phyloP scores from a whole-genome alignment of 2,329 filamentous ascomycete species.

The Penicillium hordei region DNA sequence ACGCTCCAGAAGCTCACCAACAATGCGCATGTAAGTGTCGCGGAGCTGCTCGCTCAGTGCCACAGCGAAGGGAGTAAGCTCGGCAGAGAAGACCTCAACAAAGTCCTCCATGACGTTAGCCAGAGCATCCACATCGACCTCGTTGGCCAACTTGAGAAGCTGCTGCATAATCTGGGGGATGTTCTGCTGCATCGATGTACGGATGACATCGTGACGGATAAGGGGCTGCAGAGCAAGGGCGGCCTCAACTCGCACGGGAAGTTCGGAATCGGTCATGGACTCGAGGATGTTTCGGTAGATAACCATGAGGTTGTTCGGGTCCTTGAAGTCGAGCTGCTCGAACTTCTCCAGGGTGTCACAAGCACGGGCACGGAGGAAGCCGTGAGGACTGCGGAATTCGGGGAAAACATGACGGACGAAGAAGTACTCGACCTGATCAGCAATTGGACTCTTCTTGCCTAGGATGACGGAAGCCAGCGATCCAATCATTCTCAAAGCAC shows the following conservation, averaged over 20 bases:
- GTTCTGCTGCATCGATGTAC: conserved; percentile 92
- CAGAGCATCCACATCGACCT: conserved; percentile 94
- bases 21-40: conserved; percentile 92
- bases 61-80: conserved; percentile 94
- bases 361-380: conserved; percentile 88
- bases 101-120: conserved; percentile 99
- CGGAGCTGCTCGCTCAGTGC: conserved; percentile 92
- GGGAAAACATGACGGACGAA: conserved; percentile 98
- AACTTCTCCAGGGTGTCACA: conserved; percentile 99
- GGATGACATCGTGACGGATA: conserved; percentile 92
- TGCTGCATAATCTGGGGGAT: conserved; percentile 99
- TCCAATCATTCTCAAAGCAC: conserved; percentile 94
- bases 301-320: conserved; percentile 88
- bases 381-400: conserved; percentile 89
- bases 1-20: conserved; percentile 86
- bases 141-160: conserved; percentile 91
- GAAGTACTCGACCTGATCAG: conserved; percentile 97
- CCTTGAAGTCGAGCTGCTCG: conserved; percentile 94
- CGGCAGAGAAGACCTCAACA: conserved; percentile 95
- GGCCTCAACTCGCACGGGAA: conserved; percentile 91
- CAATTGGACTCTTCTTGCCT: conserved; percentile 97
- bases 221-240: conserved; percentile 91
- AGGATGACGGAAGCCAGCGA: conserved; percentile 91
- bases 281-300: conserved; percentile 97
- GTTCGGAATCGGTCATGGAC: conserved; percentile 90